Conservation (phyloP, 345 rosid genomes). For the Populus simonii region DNA sequence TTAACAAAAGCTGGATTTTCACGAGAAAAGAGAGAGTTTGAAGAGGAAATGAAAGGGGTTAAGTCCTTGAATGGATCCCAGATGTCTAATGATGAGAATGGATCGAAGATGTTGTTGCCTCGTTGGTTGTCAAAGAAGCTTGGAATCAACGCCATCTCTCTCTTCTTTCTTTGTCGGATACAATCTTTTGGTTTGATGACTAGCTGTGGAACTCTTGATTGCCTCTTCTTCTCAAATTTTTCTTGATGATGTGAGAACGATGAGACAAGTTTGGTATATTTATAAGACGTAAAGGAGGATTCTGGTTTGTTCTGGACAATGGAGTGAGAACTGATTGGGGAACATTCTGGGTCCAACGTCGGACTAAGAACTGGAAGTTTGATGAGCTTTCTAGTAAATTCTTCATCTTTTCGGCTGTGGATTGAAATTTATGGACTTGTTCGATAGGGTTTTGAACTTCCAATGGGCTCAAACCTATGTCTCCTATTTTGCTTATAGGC, state of each 20-base stretch:
- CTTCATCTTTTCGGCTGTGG: background rate
- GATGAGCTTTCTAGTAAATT: background rate
- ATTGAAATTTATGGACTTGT: background rate
- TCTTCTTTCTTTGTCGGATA: background rate
- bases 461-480: background rate
- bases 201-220: background rate
- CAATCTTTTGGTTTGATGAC: background rate
- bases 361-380: background rate
- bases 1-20: background rate
- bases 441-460: background rate
- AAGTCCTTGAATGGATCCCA: slow-evolving; percentile 8
- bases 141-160: slow-evolving; percentile 5
- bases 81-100: background rate
- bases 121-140: background rate
- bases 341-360: background rate
- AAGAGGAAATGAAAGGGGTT: background rate
- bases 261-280: background rate
- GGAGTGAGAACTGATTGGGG: background rate
- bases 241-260: accelerated
- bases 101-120: slow-evolving; percentile 2
- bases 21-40: background rate
- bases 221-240: background rate
- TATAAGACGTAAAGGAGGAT: background rate
- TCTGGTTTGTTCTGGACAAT: background rate
- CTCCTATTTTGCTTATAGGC: no score